Evolutionary conservation across 2,329 filamentous ascomycete species (phyloP).

Genomic region (Fusarium sp.): DNA sequence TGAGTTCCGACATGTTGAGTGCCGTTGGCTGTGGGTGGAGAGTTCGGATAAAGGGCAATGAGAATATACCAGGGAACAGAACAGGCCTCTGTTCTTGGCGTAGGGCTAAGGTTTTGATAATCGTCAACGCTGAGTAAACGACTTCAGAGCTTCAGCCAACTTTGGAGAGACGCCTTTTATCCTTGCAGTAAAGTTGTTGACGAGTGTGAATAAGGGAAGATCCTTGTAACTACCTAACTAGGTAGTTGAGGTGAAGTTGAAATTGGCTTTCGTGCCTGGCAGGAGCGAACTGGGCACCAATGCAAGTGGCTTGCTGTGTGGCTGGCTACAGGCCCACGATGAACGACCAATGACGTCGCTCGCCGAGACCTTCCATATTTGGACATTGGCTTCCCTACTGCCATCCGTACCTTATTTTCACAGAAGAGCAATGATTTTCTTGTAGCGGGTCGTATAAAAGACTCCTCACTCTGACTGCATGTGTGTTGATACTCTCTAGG

Average conservation of each 20-base stretch:
- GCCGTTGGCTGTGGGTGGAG: background rate
- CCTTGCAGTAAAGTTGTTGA: too few relatives aligned
- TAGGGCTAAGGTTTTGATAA: background rate
- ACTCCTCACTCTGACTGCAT: too few relatives aligned
- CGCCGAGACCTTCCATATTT: background rate
- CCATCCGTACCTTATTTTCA: too few relatives aligned
- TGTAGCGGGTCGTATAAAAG: too few relatives aligned
- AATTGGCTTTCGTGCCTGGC: slow-evolving; percentile 32
- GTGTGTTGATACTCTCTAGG: too few relatives aligned
- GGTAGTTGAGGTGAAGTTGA: slow-evolving; percentile 23
- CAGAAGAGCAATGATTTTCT: too few relatives aligned
- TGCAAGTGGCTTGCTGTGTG: slow-evolving; percentile 14
- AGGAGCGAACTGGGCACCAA: slow-evolving; percentile 7
- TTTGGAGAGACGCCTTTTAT: too few relatives aligned
- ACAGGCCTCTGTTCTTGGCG: slow-evolving; percentile 4
- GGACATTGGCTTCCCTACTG: background rate
- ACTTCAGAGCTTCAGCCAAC: background rate
- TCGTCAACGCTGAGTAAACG: too few relatives aligned
- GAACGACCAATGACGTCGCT: background rate
- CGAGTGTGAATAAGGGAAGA: background rate
- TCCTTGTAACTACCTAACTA: too few relatives aligned
- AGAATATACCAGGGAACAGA: background rate
- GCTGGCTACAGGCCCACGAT: background rate
- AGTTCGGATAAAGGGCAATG: background rate
- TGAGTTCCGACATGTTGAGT: slow-evolving; percentile 51